Evolutionary conservation across 768 basidiomycete genomes (phyloP).

Genomic region (Pleurotus pulmonarius): DNA sequence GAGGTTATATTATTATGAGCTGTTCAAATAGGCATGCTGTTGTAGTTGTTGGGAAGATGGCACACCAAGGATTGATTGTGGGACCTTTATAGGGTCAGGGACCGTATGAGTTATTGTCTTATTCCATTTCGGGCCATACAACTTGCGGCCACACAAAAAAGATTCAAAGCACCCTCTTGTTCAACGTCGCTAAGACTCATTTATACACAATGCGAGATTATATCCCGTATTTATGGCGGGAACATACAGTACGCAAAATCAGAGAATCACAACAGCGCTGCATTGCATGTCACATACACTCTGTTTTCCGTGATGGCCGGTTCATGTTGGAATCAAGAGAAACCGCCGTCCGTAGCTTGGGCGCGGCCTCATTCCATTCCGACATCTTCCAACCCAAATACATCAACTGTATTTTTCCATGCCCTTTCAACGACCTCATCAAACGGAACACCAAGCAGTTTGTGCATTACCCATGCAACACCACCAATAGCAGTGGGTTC

Average conservation of each 20-base stretch:
- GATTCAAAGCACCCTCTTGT: neutral
- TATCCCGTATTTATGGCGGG: too few species aligned
- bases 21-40: constrained; percentile 1
- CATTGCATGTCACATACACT: too few species aligned
- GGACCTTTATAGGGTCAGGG: neutral
- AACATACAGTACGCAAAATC: too few species aligned
- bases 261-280: too few species aligned
- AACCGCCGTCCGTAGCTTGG: too few species aligned
- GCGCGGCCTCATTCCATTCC: too few species aligned
- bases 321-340: too few species aligned
- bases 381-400: constrained; percentile 45
- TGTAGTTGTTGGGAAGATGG: constrained; percentile 3
- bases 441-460: constrained; percentile 40
- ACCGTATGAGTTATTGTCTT: constrained; percentile 7
- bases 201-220: too few species aligned
- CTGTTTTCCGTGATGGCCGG: too few species aligned
- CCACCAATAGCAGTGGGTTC: constrained; percentile 65
- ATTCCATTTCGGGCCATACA: neutral
- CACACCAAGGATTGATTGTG: neutral
- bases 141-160: neutral
- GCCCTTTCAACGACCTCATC: constrained; percentile 53
- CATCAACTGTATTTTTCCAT: constrained; percentile 59
- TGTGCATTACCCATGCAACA: constrained; percentile 69
- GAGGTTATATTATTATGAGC: neutral
- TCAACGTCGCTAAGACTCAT: too few species aligned